Base-by-base conservation (phyloP, 2,329 filamentous ascomycete species). In the Xylariaceae sp. region DNA sequence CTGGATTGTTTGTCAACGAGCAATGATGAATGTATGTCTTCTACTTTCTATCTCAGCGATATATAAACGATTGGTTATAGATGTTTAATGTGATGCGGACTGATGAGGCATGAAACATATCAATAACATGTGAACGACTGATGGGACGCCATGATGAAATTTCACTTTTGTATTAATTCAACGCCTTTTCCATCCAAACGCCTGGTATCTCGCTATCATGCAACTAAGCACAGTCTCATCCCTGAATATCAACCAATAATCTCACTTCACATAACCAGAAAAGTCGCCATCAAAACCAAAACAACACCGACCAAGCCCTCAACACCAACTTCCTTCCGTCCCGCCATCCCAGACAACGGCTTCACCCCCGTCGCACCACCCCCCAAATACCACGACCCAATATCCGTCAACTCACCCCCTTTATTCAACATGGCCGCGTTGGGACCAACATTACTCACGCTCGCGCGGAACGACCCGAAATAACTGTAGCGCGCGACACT, bases 371-470 rank as follows among this genome's bases (percentile, higher is more conserved):
- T 82, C 0, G 75, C 76, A 10, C 65, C 66, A 6, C 76, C 73
- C 1, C 90, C 85, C n/a, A 94, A 73, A 72, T 93, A 94, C 86
- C 87, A 88, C 2, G 82, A 80, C 0, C 90, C 90, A 64, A 93
- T 88, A 65, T 90, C 84, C 1, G 89, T 92, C 63, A 94, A 75
- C 61, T 83, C 69, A 48, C 90, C 90, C 13, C 83, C 78, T 48
- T 82, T 76, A 68, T 84, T 87, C 51, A 93, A 77, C 78, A 94
- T 88, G 0, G 85, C 82, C 1, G 81, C 85, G 62, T 92, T 90
- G 2, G 85, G 79, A 0, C 90, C 90, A 5, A 92, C 86, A 65
- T 92, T 93, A 63, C 86, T 88, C 13, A 82, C 82, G 53, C 80
- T 76, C 2, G 83, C 84, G 55, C 88, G 82, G 70, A 93, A 93